Base-by-base conservation (phyloP, 176 grass and related monocot species). In the Zoysia pacifica region DNA sequence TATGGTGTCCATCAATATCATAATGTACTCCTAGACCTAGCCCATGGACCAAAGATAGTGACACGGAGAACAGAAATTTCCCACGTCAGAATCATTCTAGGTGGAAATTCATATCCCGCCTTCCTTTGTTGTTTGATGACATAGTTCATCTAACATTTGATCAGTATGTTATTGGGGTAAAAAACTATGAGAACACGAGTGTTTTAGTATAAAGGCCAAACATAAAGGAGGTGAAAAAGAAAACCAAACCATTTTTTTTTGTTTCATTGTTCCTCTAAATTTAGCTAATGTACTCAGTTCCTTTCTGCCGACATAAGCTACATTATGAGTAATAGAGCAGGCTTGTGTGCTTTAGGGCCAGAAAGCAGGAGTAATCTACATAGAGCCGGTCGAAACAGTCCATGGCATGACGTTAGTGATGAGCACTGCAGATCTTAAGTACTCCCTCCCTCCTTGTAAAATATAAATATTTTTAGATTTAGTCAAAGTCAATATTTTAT, bases 401-500 rank as follows among this genome's bases (percentile, higher is more conserved):
- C 19, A 60, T 73, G 19, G 18, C 28, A 65, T 76, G 42, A 61
- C 50, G 37, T 6, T 67, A 44, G 28, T 11, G 67, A 50, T 73
- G 68, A 83, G 62, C 74, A 15, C 36, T 73, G 74, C 67, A 76
- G 51, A 84, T 76, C 77, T 89, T 38, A 80, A 89, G 0, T 28
- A 28, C 28, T 0, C 28, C 28, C 28, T 28, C 28, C 28, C 28
- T 28, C 28, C 28, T 28, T 28, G 28, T 28, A 28, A 28, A 28
- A 28, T 28, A 28, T 28, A 28, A 28, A 0, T 28, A 28, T 28
- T 28, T 28, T 28, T 28, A 28, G 28, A 28, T 28, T 28, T 28
- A 28, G 28, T 28, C 28, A 28, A 28, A 28, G 28, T 28, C 28
- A 28, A 28, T 0, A 28, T 28, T 28, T 28, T 28, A 28, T 28